Base-by-base conservation (phyloP, 208 protist genomes). In the Crithidia fasciculata region DNA sequence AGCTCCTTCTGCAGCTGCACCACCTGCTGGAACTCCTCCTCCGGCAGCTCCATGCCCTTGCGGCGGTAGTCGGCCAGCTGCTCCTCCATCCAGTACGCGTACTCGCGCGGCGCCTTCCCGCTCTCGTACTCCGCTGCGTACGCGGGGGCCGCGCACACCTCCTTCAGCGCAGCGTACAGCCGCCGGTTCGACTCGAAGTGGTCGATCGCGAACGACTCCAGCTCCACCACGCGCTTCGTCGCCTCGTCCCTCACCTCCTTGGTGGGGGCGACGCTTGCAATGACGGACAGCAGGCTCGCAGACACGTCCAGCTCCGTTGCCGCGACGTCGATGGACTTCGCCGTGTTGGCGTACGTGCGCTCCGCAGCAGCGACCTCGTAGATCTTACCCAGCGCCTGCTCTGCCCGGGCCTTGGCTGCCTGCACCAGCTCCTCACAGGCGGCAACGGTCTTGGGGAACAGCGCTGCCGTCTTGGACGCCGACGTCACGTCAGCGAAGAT, bases 1-100 rank as follows among this genome's bases (percentile, higher is more conserved):
- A 95, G 67, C 41, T 93, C 87, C 79, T 93, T 92, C 76, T 94
- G 82, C 18, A 95, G 76, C 37, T 81, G 69, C 56, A 90, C 70
- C 55, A 90, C 88, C 47, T 86, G 65, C 61, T 85, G 63, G 68
- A 95, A 92, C 47, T 86, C 69, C 16, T 57, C 78, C 39, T 90
- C 83, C 12, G 87, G 81, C 49, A 94, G 82, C 41, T 91, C 87
- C 84, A 95, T 84, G 63, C 89, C 89, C 61, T 79, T 87, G 76
- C 86, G 77, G 61, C 74, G 59, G 69, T 84, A 96, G 58, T 87
- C 78, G 15, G 68, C 79, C 40, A 96, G 74, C 72, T 87, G 47
- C 50, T 94, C 89, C 36, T 86, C 55, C 53, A 95, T 63, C 81
- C 88, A 96, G 74, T 93, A 96, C 43, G 56, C 67, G 66, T 89